Evolutionary conservation across 768 basidiomycete genomes (phyloP), one percentile per base, ranked within the genome.

Genomic region (Saitozyma podzolica): DNA sequence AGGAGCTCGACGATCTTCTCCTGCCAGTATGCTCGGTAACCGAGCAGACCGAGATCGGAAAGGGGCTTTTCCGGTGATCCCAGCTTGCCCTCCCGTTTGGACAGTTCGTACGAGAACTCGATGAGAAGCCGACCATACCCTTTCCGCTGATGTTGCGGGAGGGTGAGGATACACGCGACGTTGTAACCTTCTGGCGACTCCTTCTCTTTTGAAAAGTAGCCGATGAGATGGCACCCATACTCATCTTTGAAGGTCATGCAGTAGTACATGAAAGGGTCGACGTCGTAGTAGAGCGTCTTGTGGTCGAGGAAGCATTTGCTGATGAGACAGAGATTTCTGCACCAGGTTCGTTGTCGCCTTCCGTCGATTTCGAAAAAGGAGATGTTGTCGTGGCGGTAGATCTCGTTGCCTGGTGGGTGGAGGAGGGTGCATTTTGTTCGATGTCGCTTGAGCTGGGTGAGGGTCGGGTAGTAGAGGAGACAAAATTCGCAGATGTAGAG

Each of bases 401-500:
- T 98, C 82, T 99, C 96, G 83, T 98, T 99, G 39, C 96, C 96
- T 4, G 96, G 96, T 29, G 96, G 96, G 80, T 95, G 92, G 9
- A 91, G 80, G 73, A 98, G 84, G 43, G 85, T 91, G 82, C 96
- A 98, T 70, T 94, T 89, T 69, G 84, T 85, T 54, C 94, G 89
- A 80, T 99, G 96, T 56, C 96, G 88, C 60, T 86, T 85, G 64
- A 97, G 85, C 89, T 93, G 93, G 82, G 94, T 88, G 50, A 85
- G 85, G 13, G 92, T 91, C 40, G 90, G 90, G 81, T 88, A 97
- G 83, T 89, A 99, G 42, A 87, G 88, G 52, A 98, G 85, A 79
- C 96, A 99, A 83, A 95, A 95, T 81, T 99, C 95, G 87, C 96
- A 99, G 77, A 99, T 87, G 84, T 94, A 98, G 50, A 99, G 85